These are phyloP conservation scores for Cardiospermum halicacabum DNA, from an alignment of 345 rosid genomes.

Conservation along the genomic window DNA sequence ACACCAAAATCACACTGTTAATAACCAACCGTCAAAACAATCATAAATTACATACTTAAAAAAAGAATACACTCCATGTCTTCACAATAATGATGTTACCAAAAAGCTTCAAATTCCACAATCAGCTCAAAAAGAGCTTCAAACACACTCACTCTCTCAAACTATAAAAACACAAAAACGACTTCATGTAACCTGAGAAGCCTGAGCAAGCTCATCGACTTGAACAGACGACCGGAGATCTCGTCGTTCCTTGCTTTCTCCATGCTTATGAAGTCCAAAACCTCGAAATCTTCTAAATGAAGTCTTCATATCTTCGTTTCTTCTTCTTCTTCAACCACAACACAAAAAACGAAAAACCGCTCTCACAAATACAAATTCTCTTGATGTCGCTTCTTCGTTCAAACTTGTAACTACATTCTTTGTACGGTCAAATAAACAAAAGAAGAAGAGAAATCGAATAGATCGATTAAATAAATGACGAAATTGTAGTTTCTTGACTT, in stretches of 20 bases:
- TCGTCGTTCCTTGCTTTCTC: conserved; percentile 37
- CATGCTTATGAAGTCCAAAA: conserved; percentile 47
- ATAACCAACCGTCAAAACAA: neutral
- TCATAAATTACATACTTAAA: neutral
- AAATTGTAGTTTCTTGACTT: conserved; percentile 29
- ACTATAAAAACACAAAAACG: neutral
- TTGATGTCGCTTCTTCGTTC: neutral
- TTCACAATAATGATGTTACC: neutral
- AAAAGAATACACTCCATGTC: neutral
- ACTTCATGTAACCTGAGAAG: conserved; percentile 50
- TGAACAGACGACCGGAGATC: conserved; percentile 47
- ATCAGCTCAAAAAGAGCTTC: neutral
- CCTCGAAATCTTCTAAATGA: conserved; percentile 71
- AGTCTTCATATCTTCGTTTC: conserved; percentile 43
- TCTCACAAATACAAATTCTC: neutral
- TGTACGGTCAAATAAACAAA: conserved; percentile 2
- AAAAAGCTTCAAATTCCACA: neutral
- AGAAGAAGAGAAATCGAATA: neutral
- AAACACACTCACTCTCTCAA: neutral
- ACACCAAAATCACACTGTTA: neutral
- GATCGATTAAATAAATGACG: conserved; percentile 14
- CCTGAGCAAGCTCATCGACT: conserved; percentile 67
- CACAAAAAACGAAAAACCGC: neutral
- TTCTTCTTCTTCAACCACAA: too few relatives aligned
- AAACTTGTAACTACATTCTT: conserved; percentile 18